phyloP scores from a whole-genome alignment of 2,329 filamentous ascomycete species.

The Acephala macrosclerotiorum region DNA sequence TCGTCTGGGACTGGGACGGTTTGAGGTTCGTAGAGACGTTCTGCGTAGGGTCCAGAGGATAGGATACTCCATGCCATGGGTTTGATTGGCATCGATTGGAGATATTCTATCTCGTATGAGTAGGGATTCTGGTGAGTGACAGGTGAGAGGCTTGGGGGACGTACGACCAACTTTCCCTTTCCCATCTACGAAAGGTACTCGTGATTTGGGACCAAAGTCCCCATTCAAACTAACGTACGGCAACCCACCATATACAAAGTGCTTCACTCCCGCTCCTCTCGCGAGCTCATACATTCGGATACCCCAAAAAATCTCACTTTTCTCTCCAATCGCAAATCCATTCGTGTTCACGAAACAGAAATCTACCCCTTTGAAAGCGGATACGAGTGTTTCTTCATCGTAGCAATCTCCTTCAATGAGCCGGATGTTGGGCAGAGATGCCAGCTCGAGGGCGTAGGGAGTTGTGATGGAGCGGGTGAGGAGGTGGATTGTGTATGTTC shows the following conservation, averaged over 20 bases:
- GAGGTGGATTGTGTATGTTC: slow-evolving; percentile 36
- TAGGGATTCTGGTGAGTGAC: slow-evolving; percentile 36
- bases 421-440: slow-evolving; percentile 52
- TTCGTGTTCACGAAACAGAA: slow-evolving; percentile 62
- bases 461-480: slow-evolving; percentile 56
- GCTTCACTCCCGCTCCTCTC: slow-evolving; percentile 51
- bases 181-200: slow-evolving; percentile 56
- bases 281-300: slow-evolving; percentile 51
- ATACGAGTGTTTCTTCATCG: slow-evolving; percentile 52
- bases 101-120: slow-evolving; percentile 41
- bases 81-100: slow-evolving; percentile 26
- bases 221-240: slow-evolving; percentile 57
- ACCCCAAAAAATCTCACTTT: slow-evolving; percentile 57
- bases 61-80: slow-evolving; percentile 44
- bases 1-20: slow-evolving; percentile 50
- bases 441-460: slow-evolving; percentile 51
- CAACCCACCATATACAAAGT: slow-evolving; percentile 57
- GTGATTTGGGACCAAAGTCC: slow-evolving; percentile 53
- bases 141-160: slow-evolving; percentile 50
- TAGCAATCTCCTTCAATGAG: slow-evolving; percentile 56
- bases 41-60: slow-evolving; percentile 55
- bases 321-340: slow-evolving; percentile 60
- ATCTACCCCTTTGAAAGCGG: slow-evolving; percentile 52
- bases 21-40: slow-evolving; percentile 47
- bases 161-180: slow-evolving; percentile 52